phyloP scores from a whole-genome alignment of 106 monocot genomes.

The Vanilla planifolia region DNA sequence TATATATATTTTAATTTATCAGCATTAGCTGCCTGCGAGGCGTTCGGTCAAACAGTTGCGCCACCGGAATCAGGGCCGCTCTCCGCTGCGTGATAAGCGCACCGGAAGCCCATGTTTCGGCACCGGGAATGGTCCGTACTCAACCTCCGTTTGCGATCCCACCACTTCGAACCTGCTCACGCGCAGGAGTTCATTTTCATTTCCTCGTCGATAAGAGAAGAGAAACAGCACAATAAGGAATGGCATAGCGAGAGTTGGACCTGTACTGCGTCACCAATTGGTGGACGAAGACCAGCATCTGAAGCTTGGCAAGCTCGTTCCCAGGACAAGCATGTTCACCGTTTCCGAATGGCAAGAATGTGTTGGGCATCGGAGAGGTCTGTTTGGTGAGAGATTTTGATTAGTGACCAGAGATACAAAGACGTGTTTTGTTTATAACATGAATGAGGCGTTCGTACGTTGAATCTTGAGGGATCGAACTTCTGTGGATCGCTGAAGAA shows the following conservation, averaged over 20 bases:
- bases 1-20: too few relatives aligned
- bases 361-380: conserved; percentile 59
- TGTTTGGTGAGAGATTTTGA: too few relatives aligned
- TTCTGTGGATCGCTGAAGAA: conserved; percentile 63
- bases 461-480: conserved; percentile 80
- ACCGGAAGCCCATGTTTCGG: conserved; percentile 58
- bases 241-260: too few relatives aligned
- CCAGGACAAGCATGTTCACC: conserved; percentile 86
- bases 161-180: conserved; percentile 52
- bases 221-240: too few relatives aligned
- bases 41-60: too few relatives aligned
- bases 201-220: too few relatives aligned
- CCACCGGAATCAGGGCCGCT: too few relatives aligned
- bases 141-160: conserved; percentile 28
- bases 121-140: conserved; percentile 73
- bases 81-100: conserved; percentile 7
- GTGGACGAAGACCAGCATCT: conserved; percentile 63
- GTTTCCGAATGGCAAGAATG: conserved; percentile 77
- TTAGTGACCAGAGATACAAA: not conserved
- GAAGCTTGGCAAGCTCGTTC: conserved; percentile 79
- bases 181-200: not conserved
- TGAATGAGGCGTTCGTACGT: too few relatives aligned
- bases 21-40: too few relatives aligned
- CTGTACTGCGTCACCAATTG: conserved; percentile 68
- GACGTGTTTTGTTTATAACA: too few relatives aligned